Evolutionary conservation across 495 filamentous ascomycete genomes (phyloP), one percentile per base, ranked within the genome.

Genomic region (Talaromyces borbonicus): DNA sequence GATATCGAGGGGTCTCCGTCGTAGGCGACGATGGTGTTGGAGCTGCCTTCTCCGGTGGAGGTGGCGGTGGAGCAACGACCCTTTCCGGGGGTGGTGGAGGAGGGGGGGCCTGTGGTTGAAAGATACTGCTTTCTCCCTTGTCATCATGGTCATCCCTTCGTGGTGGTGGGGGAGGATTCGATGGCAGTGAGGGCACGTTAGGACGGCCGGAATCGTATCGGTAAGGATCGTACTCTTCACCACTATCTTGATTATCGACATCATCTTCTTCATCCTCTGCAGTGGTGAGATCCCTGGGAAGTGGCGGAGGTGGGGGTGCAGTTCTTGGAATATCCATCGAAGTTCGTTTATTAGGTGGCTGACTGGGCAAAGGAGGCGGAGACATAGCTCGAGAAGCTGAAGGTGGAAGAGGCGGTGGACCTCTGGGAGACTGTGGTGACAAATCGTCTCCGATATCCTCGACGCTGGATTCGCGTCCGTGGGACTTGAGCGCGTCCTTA

Each of bases 401-500:
- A 54, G 74, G 61, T 37, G 80, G 80, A 42, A 74, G 63, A 3
- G 81, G 79, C n/a, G 80, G 78, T 25, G 78, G 70, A 52, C 64
- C 65, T 42, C 59, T 56, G 15, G 71, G 66, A 12, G 68, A 71
- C 18, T 73, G 69, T 47, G 71, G 49, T 30, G 75, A 66, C 40
- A 61, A 52, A 37, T 79, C 75, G 44, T 79, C 76, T 26, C 69
- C 71, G 41, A 65, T 74, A 31, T 79, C 79, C 49, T 80, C 78
- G 50, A 83, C 60, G 62, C 84, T 90, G 18, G 83, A 79, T 30
- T 89, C 87, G 35, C 81, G 76, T 24, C 77, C 80, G 63, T 95
- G 87, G 15, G 85, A 60, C 55, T 87, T 93, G 46, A 97, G 60
- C 3, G 92, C 90, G 67, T 95, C 92, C 63, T 93, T 92, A 58